Base-by-base conservation (phyloP, 192 early-diverging fungal species). In the Rhizophlyctis rosea region DNA sequence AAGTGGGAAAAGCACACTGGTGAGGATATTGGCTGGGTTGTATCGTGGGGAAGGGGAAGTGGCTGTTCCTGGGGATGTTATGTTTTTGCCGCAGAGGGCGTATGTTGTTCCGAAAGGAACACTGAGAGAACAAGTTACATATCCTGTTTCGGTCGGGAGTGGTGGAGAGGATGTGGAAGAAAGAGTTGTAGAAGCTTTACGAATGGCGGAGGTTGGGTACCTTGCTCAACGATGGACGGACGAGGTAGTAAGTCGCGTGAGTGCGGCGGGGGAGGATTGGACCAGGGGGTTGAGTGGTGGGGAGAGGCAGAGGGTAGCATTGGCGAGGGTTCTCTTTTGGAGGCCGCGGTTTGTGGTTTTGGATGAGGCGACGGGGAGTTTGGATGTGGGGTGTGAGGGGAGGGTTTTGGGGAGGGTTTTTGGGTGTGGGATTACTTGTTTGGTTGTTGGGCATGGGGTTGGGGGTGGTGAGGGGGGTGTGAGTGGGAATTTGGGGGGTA, bases 51-150 rank as follows among this genome's bases (percentile, higher is more conserved):
- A 23, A 14, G 53, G 83, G 52, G 60, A 34, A 25, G 49, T 75
- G 9, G 73, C 76, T 28, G 29, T 18, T n/a, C n/a, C 16, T 13
- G 28, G 24, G 5, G 23, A 57, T 29, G 60, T 90, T 35, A 70
- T 93, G 35, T 91, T 87, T 65, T 68, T 90, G 28, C 88, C 90
- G 7, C 89, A 90, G 54, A 50, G 53, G 32, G 76, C 86, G 5
- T 90, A 91, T 63, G 67, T 98, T 32, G 87, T 91, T 1, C 78
- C 87, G 34, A 76, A 90, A 27, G 92, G 91, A 47, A 90, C 90
- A 0, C 75, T 96, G 32, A 81, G 88, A 27, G 91, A 94, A 61
- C 93, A 96, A 61, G 87, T 98, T 54, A 90, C 93, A 47, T 98
- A 98, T 68, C 95, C 95, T 16, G 86, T 91, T 64, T 85, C 83